Conservation (phyloP, 1,284 basidiomycete species). For the Anthracocystis walkeri region DNA sequence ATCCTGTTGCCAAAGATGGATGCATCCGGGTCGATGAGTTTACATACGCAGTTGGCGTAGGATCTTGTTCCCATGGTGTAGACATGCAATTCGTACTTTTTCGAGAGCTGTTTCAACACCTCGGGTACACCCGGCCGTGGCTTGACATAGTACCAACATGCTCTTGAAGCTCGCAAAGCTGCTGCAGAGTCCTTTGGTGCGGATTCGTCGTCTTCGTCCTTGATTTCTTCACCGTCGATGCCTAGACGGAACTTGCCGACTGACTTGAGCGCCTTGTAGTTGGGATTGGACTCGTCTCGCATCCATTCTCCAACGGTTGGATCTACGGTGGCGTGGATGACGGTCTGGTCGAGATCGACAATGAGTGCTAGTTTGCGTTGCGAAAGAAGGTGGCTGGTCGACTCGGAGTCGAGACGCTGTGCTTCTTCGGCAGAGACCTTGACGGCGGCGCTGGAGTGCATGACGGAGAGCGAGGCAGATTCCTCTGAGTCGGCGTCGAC, state of each 20-base stretch:
- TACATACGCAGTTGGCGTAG: constrained; percentile 94
- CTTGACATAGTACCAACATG: constrained; percentile 97
- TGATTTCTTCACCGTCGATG: constrained; percentile 77
- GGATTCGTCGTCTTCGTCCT: constrained; percentile 31
- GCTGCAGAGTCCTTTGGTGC: constrained; percentile 29
- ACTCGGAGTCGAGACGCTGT: constrained; percentile 84
- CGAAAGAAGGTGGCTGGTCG: constrained; percentile 80
- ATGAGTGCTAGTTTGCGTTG: constrained; percentile 89
- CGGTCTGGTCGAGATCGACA: constrained; percentile 97
- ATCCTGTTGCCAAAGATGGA: constrained; percentile 88
- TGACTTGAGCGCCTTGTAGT: constrained; percentile 87
- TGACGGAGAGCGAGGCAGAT: constrained; percentile 53
- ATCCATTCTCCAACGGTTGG: constrained; percentile 99
- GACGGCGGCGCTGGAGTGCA: constrained; percentile 63
- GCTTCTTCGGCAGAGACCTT: constrained; percentile 75
- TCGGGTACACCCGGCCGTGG: constrained; percentile 84
- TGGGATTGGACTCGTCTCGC: constrained; percentile 83
- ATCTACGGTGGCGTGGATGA: constrained; percentile 98
- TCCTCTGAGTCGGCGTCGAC: constrained; percentile 76
- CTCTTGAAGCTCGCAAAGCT: constrained; percentile 64
- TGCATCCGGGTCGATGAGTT: constrained; percentile 88
- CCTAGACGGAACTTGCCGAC: constrained; percentile 85
- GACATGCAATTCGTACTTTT: constrained; percentile 96
- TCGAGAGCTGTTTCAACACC: constrained; percentile 80
- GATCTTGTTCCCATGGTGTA: constrained; percentile 99